Evolutionary conservation across 257 asterid genomes (phyloP), one percentile per base, ranked within the genome.

Genomic region (Salvia splendens): DNA sequence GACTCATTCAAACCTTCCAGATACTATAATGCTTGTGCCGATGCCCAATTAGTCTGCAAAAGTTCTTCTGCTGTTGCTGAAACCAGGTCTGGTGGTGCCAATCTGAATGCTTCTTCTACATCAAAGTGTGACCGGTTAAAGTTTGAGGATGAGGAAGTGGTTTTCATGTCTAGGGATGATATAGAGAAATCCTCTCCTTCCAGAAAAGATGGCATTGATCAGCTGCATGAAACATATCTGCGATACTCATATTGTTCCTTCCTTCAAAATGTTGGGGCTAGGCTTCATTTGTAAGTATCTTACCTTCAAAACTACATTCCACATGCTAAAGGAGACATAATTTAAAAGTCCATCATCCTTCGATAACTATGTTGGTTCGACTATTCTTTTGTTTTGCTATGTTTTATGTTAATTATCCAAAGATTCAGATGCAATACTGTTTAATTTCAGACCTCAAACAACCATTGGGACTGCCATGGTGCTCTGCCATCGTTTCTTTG

Each of bases 391-490:
- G 24, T 16, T 33, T 5, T 32, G 33, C 59, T 20, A 15, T 64
- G 43, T 53, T 66, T 50, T 38, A 10, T 15, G 17, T 33, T 47
- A 7, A 51, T 40, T 16, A 9, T 41, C 24, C 8, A n/a, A 9
- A 12, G 54, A 30, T 42, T 68, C 30, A 24, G 38, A 62, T 61
- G 28, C 9, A 24, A 24, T 24, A 24, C 10, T 8, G 40, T 42
- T 52, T 11, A 47, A 50, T 77, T 24, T 72, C 89, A 93, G 99
- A 76, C 99, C 97, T 16, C 99, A 90, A 65, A 86, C 95, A 56
- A 93, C 99, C 10, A 82, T 91, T 20, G 97, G 92, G 36, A 90
- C 97, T 79, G 96, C 97, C 76, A 90, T 90, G 96, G 91, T 93
- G 77, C 81, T 93, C 56, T 93, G 96, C 80, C 99, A 93, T 74